phyloP scores from a whole-genome alignment of 164 flowering plant species.

The Vitis cinerea region DNA sequence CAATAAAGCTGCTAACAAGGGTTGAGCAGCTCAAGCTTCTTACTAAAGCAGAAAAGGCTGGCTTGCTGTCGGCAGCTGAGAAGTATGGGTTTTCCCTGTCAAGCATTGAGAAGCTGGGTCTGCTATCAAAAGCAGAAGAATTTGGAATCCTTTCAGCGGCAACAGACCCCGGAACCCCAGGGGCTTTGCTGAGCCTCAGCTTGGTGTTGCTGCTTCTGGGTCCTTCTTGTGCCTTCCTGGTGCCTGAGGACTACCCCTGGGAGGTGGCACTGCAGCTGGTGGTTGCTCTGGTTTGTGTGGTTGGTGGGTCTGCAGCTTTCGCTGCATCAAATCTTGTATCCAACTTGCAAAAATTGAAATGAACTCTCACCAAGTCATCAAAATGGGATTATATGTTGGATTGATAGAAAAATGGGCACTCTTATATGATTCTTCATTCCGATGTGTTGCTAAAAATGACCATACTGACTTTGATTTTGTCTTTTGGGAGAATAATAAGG shows the following conservation, averaged over 20 bases:
- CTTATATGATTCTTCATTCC: no score
- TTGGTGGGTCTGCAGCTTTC: constrained; percentile 89
- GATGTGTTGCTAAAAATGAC: no score
- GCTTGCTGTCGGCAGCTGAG: constrained; percentile 87
- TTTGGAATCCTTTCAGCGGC: constrained; percentile 86
- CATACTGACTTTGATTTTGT: no score
- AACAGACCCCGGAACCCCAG: constrained; percentile 77
- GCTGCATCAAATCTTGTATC: constrained; percentile 90
- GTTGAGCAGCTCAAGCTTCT: constrained; percentile 86
- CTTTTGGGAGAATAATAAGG: background rate
- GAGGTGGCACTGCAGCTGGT: constrained; percentile 59
- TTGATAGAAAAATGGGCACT: no score
- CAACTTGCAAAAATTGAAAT: constrained; percentile 71
- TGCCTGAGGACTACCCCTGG: constrained; percentile 83
- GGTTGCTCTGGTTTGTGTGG: constrained; percentile 54
- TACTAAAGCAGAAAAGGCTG: constrained; percentile 93
- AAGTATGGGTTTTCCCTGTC: constrained; percentile 77
- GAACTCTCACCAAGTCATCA: constrained; percentile 8
- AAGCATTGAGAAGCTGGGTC: constrained; percentile 77
- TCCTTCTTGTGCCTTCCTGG: constrained; percentile 64
- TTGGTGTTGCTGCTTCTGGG: constrained; percentile 63
- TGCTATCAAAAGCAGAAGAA: constrained; percentile 86
- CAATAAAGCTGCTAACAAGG: constrained; percentile 78
- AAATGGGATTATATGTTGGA: no score
- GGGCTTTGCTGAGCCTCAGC: constrained; percentile 53